A percentile compares a stretch with the other conserved stretches of the same genome.
phyloP scores from a whole-genome alignment of 441 rosid species.

The Populus hybrid region DNA sequence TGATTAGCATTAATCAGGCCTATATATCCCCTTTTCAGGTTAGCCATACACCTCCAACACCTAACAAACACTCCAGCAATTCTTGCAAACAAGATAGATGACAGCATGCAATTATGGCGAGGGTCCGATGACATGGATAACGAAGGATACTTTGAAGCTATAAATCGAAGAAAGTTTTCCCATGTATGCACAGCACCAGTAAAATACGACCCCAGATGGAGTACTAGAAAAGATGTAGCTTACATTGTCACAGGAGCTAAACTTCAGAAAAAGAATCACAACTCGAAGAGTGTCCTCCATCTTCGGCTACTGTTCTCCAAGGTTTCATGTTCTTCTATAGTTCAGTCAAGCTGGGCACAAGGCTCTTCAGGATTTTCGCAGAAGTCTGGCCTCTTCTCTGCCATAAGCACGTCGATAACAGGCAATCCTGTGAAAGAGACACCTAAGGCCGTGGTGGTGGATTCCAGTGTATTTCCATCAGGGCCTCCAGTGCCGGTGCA shows the following conservation, averaged over 20 bases:
- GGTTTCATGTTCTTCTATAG: constrained; percentile 42
- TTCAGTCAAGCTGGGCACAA: constrained; percentile 56
- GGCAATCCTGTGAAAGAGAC: constrained; percentile 42
- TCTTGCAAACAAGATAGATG: constrained; percentile 51
- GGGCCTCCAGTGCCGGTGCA: constrained; percentile 83
- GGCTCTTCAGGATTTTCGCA: constrained; percentile 47
- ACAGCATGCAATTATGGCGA: constrained; percentile 44
- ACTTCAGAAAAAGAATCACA: constrained; percentile 63
- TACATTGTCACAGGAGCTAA: constrained; percentile 90
- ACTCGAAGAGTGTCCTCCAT: constrained; percentile 64
- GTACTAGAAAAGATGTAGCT: constrained; percentile 27
- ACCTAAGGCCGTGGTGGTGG: constrained; percentile 40
- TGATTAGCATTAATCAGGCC: neutral
- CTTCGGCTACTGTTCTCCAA: constrained; percentile 64
- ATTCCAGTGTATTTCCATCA: constrained; percentile 72
- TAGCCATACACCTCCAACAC: constrained; percentile 78
- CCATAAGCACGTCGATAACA: constrained; percentile 52
- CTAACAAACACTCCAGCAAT: constrained; percentile 50
- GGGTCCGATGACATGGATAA: constrained; percentile 49
- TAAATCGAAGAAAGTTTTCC: constrained; percentile 56
- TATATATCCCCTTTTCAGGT: constrained; percentile 26
- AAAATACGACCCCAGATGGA: constrained; percentile 53
- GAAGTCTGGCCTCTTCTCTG: constrained; percentile 63
- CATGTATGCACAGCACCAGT: constrained; percentile 76
- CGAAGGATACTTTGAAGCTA: constrained; percentile 50